Evolutionary conservation across 805 yeast species (phyloP).

Genomic region (Kuraishia ogatae): DNA sequence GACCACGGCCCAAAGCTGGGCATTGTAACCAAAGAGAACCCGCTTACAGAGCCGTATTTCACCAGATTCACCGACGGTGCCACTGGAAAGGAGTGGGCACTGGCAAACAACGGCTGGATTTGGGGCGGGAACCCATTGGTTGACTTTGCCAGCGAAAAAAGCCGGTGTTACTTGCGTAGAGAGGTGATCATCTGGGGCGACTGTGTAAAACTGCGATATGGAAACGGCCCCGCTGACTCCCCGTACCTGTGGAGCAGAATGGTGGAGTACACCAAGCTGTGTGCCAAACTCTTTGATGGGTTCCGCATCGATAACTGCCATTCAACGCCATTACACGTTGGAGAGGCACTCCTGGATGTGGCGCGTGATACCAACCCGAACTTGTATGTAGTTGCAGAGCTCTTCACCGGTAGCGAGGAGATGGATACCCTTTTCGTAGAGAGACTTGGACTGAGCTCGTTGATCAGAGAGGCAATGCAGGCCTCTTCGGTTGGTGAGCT

Average conservation of each 20-base stretch:
- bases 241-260: slow-evolving; percentile 87
- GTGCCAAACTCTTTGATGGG: slow-evolving; percentile 76
- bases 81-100: slow-evolving; percentile 52
- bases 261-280: slow-evolving; percentile 62
- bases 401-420: slow-evolving; percentile 87
- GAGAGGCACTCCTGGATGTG: slow-evolving; percentile 76
- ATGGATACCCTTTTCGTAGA: slow-evolving; percentile 89
- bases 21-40: slow-evolving; percentile 41
- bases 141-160: slow-evolving; percentile 78
- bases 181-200: slow-evolving; percentile 98
- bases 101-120: slow-evolving; percentile 97
- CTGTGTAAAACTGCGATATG: slow-evolving; percentile 89
- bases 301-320: slow-evolving; percentile 94
- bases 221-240: slow-evolving; percentile 67
- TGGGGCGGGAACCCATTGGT: slow-evolving; percentile 95
- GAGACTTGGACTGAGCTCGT: slow-evolving; percentile 77
- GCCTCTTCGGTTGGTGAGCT: slow-evolving; percentile 85
- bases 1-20: slow-evolving; percentile 79
- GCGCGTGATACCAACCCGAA: slow-evolving; percentile 84
- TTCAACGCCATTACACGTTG: slow-evolving; percentile 93
- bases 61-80: slow-evolving; percentile 49
- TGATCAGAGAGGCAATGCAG: slow-evolving; percentile 96
- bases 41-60: slow-evolving; percentile 82
- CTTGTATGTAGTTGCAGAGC: slow-evolving; percentile 87
- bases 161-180: slow-evolving; percentile 78